Evolutionary conservation across 768 basidiomycete genomes (phyloP).

Genomic region (Boletus vinaceobasis): DNA sequence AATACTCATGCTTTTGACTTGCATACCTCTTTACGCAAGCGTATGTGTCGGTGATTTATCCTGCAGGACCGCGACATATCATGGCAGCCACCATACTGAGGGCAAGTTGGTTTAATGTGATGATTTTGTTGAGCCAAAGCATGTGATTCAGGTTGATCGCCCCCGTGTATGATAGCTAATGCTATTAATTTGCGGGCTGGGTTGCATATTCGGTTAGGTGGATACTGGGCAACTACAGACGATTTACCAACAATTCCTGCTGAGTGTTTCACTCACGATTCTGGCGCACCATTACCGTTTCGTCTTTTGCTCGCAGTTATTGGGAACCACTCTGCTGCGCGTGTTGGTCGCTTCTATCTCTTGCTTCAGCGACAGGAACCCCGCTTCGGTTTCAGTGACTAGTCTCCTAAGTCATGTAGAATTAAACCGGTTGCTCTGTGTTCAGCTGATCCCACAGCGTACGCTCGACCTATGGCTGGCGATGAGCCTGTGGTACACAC

Average conservation of each 20-base stretch:
- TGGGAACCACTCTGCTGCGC: conserved; percentile 33
- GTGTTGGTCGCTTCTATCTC: conserved; percentile 39
- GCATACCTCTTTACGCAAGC: not conserved
- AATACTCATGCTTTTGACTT: not conserved
- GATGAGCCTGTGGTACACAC: conserved; percentile 74
- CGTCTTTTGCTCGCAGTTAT: too few relatives aligned
- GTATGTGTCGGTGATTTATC: conserved; percentile 22
- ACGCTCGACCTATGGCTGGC: conserved; percentile 66
- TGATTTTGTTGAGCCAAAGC: conserved; percentile 29
- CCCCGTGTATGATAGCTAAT: not conserved
- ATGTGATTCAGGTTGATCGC: not conserved
- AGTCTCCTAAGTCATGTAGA: conserved; percentile 66
- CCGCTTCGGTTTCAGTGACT: conserved; percentile 39
- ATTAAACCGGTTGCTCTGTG: conserved; percentile 63
- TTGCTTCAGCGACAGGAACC: conserved; percentile 42
- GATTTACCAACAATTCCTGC: not conserved
- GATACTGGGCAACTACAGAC: not conserved
- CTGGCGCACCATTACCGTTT: too few relatives aligned
- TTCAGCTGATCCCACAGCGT: conserved; percentile 53
- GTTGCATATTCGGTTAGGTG: not conserved
- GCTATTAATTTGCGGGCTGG: not conserved
- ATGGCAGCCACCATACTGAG: conserved; percentile 46
- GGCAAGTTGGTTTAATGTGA: conserved; percentile 40
- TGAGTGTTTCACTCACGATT: not conserved
- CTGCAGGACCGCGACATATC: conserved; percentile 42